Percentiles rank a stretch among this genome's conserved stretches.
These are phyloP conservation scores for Fallopia convolvulus DNA, from an alignment of 148 eudicot genomes.

Conservation along the genomic window DNA sequence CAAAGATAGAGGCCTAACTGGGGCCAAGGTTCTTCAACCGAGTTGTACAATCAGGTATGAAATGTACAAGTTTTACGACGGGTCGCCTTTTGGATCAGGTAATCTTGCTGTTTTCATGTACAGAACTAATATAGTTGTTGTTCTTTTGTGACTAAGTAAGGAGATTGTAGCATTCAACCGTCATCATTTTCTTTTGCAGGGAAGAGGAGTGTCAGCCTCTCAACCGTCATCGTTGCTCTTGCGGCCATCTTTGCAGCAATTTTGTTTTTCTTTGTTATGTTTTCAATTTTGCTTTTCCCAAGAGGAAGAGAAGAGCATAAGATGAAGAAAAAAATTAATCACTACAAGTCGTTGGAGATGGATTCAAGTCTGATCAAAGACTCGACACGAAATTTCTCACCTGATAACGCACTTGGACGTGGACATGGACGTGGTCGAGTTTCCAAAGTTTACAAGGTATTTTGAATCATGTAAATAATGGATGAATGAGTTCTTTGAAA, in stretches of 20 bases:
- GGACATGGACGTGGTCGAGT: slow-evolving; percentile 17
- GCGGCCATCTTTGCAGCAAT: background rate
- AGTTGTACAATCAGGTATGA: background rate
- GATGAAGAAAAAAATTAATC: background rate
- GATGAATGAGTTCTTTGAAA: background rate
- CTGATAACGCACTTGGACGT: background rate
- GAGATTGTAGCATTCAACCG: too few species aligned
- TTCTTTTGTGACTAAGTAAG: too few species aligned
- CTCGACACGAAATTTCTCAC: slow-evolving; percentile 17
- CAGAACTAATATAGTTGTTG: too few species aligned
- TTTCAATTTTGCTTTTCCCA: background rate
- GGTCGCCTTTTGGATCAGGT: background rate
- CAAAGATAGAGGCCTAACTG: background rate
- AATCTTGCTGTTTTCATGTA: background rate
- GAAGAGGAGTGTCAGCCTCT: too few species aligned
- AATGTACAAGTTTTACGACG: background rate
- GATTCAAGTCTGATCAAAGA: slow-evolving; percentile 3
- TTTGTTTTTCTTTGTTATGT: background rate
- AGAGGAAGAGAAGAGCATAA: background rate
- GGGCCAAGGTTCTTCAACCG: background rate
- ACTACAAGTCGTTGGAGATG: slow-evolving; percentile 8
- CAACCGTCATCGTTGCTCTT: background rate
- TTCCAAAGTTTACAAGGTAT: slow-evolving; percentile 19
- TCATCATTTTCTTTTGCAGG: too few species aligned
- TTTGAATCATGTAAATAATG: background rate